Evolutionary conservation across 192 early-diverging fungal genomes (phyloP).

Genomic region (Backusella circina): DNA sequence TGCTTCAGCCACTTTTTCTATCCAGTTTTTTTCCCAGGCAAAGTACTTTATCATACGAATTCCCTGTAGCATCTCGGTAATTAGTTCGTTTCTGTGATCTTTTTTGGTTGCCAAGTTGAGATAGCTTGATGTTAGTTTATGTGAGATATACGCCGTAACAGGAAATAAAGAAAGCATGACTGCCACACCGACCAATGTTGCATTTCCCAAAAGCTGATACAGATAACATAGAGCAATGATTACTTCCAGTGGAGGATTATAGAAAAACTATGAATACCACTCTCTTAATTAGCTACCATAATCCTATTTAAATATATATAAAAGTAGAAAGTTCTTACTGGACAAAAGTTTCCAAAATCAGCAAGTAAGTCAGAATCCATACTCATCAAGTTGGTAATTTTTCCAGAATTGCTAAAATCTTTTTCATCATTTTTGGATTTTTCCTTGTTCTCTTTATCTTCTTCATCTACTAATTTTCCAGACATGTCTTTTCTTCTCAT

Average conservation of each 20-base stretch:
- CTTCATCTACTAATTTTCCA: slow-evolving; percentile 37
- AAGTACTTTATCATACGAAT: slow-evolving; percentile 55
- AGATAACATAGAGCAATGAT: slow-evolving; percentile 54
- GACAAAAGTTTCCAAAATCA: slow-evolving; percentile 40
- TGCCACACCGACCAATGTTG: slow-evolving; percentile 31
- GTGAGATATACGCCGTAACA: slow-evolving; percentile 17
- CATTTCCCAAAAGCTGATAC: slow-evolving; percentile 47
- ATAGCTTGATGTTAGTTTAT: slow-evolving; percentile 18
- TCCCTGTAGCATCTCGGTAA: slow-evolving; percentile 53
- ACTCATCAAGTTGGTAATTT: slow-evolving; percentile 59
- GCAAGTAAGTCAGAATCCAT: slow-evolving; percentile 52
- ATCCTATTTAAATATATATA: neutral
- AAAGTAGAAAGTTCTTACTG: slow-evolving; percentile 6
- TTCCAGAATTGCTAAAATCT: slow-evolving; percentile 37
- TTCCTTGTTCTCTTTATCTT: slow-evolving; percentile 4
- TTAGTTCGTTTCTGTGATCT: slow-evolving; percentile 59
- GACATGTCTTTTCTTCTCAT: slow-evolving; percentile 58
- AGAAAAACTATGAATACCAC: slow-evolving; percentile 31
- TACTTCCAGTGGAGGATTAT: slow-evolving; percentile 49
- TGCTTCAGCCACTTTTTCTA: slow-evolving; percentile 16
- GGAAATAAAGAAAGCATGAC: slow-evolving; percentile 42
- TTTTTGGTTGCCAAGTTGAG: slow-evolving; percentile 50
- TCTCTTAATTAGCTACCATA: neutral
- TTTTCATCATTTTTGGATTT: slow-evolving; percentile 23
- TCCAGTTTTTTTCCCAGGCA: slow-evolving; percentile 46